Evolutionary conservation across 495 filamentous ascomycete genomes (phyloP), one percentile per base, ranked within the genome.

Genomic region (Pseudomonodictys pantanalensis): DNA sequence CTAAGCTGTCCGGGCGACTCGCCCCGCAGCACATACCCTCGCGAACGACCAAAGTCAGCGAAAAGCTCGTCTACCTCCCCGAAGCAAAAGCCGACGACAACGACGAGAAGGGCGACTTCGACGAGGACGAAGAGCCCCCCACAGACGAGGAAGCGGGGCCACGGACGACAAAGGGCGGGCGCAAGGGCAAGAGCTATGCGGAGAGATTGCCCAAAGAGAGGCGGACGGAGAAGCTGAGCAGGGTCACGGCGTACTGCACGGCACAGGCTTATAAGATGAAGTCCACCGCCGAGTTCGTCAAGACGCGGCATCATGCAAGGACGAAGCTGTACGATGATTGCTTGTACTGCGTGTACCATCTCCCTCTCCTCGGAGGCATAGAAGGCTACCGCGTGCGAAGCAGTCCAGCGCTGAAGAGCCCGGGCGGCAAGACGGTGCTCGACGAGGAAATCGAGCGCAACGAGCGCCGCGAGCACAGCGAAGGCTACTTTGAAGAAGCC

Each of bases 291-390:
- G 82, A 88, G 43, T 99, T 99, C 75, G 79, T 96, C 32, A 89
- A 87, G 69, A 89, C 86, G 43, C 83, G 83, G 68, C 93, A 99
- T 79, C 86, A 86, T n/a, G 95, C 91, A 0, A 83, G 89, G 75
- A 95, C 92, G 38, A 99, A 99, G 72, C 79, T 97, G n/a, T 99
- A 99, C 72, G 95, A 97, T 72, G 95, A 99, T 69, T 97, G 95
- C 68, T 78, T 99, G 18, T 99, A 99, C 67, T 88, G 85, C 4
- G 93, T 92, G 28, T 99, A 97, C 72, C 92, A 97, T 75, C 76
- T 96, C 24, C 93, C 93, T 8, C 71, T 99, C 46, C 75, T 97
- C 47, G 86, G 88, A 6, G 95, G 93, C 0, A 79, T 77, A 41
- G 90, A 93, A 30, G 93, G 95, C 5, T 96, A 90, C 68, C 78